Conservation (phyloP, 768 basidiomycete species). For the Coprinopsis sp. region DNA sequence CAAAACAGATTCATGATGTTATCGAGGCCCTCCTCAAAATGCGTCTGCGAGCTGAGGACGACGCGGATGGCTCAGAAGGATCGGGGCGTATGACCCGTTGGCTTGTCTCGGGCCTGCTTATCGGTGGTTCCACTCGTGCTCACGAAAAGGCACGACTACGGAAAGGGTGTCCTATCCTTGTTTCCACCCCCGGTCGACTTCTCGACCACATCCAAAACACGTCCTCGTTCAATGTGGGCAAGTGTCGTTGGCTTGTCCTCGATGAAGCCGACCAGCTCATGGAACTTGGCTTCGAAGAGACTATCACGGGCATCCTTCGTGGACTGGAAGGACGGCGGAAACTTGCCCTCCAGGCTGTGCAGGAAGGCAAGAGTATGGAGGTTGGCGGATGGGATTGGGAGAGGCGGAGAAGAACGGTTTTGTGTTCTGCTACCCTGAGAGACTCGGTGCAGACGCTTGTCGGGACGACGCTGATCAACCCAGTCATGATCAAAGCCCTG, state of each 20-base stretch:
- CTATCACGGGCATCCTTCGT: constrained; percentile 83
- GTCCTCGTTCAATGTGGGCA: constrained; percentile 84
- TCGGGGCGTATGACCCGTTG: constrained; percentile 68
- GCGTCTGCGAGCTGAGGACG: constrained; percentile 57
- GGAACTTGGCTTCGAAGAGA: constrained; percentile 98
- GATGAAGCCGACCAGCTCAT: constrained; percentile 97
- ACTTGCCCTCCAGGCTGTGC: constrained; percentile 63
- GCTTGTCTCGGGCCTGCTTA: constrained; percentile 89
- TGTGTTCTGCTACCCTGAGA: constrained; percentile 95
- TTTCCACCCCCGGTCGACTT: constrained; percentile 91
- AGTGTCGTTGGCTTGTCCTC: constrained; percentile 92
- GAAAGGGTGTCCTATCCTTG: constrained; percentile 92
- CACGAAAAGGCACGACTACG: constrained; percentile 96
- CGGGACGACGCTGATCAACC: constrained; percentile 71
- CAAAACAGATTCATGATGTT: constrained; percentile 96
- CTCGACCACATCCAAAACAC: constrained; percentile 98
- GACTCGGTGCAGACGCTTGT: constrained; percentile 94
- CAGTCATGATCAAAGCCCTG: constrained; percentile 78
- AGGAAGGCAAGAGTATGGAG: constrained; percentile 63
- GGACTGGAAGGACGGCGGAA: constrained; percentile 79
- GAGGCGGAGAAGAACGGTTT: constrained; percentile 70
- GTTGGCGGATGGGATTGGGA: constrained; percentile 87
- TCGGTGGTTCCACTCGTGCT: constrained; percentile 88
- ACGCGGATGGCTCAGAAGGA: constrained; percentile 43
- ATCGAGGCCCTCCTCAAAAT: constrained; percentile 76